A percentile compares a stretch with the other conserved stretches of the same genome.
These are phyloP conservation scores for Phaeosphaeriaceae sp. DNA, from an alignment of 2,329 filamentous ascomycete genomes.

Conservation along the genomic window DNA sequence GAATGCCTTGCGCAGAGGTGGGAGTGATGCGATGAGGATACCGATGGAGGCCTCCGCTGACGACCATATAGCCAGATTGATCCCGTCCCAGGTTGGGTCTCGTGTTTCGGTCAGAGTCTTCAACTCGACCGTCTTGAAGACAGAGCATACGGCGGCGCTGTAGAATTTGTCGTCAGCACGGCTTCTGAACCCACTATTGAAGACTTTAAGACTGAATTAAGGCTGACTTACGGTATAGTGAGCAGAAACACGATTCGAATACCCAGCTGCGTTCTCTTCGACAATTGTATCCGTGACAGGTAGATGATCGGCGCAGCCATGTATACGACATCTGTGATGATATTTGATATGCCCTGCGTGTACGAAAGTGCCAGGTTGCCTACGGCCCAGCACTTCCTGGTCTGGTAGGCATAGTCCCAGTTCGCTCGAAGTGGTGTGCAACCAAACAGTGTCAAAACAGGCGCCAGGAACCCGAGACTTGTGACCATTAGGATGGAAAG, in stretches of 20 bases:
- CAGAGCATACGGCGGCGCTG: conserved; percentile 29
- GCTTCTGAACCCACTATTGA: not conserved
- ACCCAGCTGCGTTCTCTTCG: conserved; percentile 32
- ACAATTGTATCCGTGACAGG: conserved; percentile 31
- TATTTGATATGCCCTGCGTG: conserved; percentile 30
- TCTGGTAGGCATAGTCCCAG: conserved; percentile 27
- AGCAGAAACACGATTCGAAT: conserved; percentile 35
- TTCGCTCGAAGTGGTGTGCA: conserved; percentile 36
- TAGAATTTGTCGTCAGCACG: not conserved
- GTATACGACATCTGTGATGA: conserved; percentile 36
- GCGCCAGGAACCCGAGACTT: conserved; percentile 29
- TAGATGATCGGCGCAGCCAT: conserved; percentile 36
- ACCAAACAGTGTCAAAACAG: conserved; percentile 25
- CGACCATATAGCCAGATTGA: conserved; percentile 33
- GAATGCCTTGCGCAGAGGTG: conserved; percentile 35
- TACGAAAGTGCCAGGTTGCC: conserved; percentile 17
- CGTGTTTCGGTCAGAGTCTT: conserved; percentile 23
- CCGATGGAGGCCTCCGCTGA: conserved; percentile 31
- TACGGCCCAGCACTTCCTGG: conserved; percentile 25
- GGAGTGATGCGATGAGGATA: conserved; percentile 31
- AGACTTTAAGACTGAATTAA: not conserved
- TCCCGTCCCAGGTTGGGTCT: conserved; percentile 34
- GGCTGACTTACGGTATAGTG: conserved; percentile 28
- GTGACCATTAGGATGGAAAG: conserved; percentile 31
- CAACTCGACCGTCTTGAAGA: conserved; percentile 35